phyloP scores from a whole-genome alignment of 148 eudicot species.

The Silene uniflora region DNA sequence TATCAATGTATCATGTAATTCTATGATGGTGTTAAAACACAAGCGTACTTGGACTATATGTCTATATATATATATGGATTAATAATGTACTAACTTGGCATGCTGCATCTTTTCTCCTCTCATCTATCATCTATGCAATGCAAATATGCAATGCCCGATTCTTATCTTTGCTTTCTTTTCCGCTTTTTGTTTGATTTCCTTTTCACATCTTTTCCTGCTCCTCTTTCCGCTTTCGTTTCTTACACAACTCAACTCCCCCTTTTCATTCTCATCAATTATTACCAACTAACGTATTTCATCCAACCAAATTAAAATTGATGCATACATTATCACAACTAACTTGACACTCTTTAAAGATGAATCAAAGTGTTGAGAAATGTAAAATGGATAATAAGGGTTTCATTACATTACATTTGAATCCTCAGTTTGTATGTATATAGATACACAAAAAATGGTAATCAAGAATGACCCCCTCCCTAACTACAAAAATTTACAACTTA shows the following conservation, averaged over 20 bases:
- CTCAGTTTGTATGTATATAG: neutral
- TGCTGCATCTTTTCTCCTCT: too few species aligned
- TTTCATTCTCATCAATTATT: conserved; percentile 2
- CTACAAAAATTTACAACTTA: neutral
- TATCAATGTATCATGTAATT: too few species aligned
- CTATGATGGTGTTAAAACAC: too few species aligned
- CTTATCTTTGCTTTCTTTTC: conserved; percentile 17
- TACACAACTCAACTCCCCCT: conserved; percentile 2
- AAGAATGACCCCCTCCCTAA: neutral
- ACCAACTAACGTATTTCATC: neutral
- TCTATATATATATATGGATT: too few species aligned
- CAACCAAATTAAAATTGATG: too few species aligned
- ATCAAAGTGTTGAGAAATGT: neutral
- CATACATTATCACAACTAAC: too few species aligned
- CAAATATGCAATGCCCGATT: too few species aligned
- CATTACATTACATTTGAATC: too few species aligned
- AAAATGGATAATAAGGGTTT: neutral
- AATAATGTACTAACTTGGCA: too few species aligned
- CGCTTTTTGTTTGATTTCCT: conserved; percentile 7
- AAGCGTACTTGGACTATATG: too few species aligned
- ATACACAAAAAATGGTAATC: neutral
- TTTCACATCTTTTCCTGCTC: neutral
- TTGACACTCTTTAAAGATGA: too few species aligned
- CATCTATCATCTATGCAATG: too few species aligned
- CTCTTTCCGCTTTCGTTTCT: conserved; percentile 21